phyloP scores from a whole-genome alignment of 495 filamentous ascomycete genomes.

The Platismatia glauca region DNA sequence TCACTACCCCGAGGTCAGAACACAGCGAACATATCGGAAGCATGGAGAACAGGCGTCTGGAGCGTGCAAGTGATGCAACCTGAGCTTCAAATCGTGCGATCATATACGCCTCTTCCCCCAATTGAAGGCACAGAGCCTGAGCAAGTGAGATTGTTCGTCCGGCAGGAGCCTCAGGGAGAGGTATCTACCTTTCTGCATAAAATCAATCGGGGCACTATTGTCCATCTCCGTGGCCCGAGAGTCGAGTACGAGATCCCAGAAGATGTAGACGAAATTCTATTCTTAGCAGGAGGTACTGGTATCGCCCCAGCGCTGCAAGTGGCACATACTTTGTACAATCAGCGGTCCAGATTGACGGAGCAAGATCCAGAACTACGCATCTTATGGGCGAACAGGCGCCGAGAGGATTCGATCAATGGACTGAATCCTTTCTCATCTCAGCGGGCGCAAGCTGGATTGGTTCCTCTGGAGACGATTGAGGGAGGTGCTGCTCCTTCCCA shows the following conservation, averaged over 20 bases:
- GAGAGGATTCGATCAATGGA: conserved; percentile 37
- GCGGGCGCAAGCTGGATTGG: not conserved
- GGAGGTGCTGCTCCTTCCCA: not conserved
- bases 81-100: conserved; percentile 75
- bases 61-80: conserved; percentile 91
- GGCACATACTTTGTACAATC: conserved; percentile 47
- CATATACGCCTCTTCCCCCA: conserved; percentile 80
- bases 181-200: conserved; percentile 61
- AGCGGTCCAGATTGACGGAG: conserved; percentile 9
- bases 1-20: conserved; percentile 29
- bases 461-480: not conserved
- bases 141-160: conserved; percentile 47
- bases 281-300: conserved; percentile 88
- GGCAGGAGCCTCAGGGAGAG: conserved; percentile 46
- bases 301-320: conserved; percentile 86
- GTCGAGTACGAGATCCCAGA: conserved; percentile 55
- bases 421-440: not conserved
- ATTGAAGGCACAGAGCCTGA: conserved; percentile 27
- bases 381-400: conserved; percentile 56
- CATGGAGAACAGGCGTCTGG: conserved; percentile 60
- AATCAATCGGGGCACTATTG: conserved; percentile 47
- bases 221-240: conserved; percentile 73
- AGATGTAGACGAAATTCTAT: conserved; percentile 53
- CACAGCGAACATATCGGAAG: conserved; percentile 38
- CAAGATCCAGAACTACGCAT: conserved; percentile 44